phyloP scores from a whole-genome alignment of 805 yeast genomes.

The Yamadazyma phyllophila region DNA sequence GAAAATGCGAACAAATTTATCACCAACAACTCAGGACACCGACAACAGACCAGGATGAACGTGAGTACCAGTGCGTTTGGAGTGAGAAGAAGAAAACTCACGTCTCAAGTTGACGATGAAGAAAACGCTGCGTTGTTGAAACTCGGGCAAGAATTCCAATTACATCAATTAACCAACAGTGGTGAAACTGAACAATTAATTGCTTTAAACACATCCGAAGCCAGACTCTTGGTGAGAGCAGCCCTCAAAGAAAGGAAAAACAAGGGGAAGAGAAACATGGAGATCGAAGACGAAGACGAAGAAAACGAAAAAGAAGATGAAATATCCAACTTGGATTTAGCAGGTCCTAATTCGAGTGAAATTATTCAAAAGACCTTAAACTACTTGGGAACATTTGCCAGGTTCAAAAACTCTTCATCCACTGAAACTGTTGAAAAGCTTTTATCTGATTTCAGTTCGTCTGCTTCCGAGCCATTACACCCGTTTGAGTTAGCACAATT shows the following conservation, averaged over 20 bases:
- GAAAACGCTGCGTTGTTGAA: slow-evolving; percentile 87
- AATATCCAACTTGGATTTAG: slow-evolving; percentile 47
- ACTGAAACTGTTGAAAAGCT: slow-evolving; percentile 91
- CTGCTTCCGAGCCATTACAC: slow-evolving; percentile 59
- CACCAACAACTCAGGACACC: slow-evolving; percentile 3
- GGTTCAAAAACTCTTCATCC: slow-evolving; percentile 90
- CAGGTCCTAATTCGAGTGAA: slow-evolving; percentile 76
- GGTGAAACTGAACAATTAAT: slow-evolving; percentile 76
- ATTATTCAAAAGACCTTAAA: slow-evolving; percentile 90
- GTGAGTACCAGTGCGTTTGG: slow-evolving; percentile 87
- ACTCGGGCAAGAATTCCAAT: slow-evolving; percentile 90
- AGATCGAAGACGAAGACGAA: slow-evolving; percentile 32
- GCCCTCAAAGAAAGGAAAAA: slow-evolving; percentile 67
- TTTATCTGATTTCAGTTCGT: slow-evolving; percentile 61
- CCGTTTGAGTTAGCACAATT: slow-evolving; percentile 95
- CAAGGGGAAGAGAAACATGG: slow-evolving; percentile 35
- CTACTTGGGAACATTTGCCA: slow-evolving; percentile 77
- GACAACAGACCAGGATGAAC: slow-evolving; percentile 51
- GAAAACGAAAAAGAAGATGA: slow-evolving; percentile 42
- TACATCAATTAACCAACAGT: slow-evolving; percentile 74
- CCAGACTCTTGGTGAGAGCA: slow-evolving; percentile 84
- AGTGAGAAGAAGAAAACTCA: slow-evolving; percentile 67
- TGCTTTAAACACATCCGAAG: slow-evolving; percentile 85
- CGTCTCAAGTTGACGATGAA: slow-evolving; percentile 72
- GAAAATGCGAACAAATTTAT: neutral